phyloP scores from a whole-genome alignment of 768 basidiomycete species.

The Amyloporia xantha region DNA sequence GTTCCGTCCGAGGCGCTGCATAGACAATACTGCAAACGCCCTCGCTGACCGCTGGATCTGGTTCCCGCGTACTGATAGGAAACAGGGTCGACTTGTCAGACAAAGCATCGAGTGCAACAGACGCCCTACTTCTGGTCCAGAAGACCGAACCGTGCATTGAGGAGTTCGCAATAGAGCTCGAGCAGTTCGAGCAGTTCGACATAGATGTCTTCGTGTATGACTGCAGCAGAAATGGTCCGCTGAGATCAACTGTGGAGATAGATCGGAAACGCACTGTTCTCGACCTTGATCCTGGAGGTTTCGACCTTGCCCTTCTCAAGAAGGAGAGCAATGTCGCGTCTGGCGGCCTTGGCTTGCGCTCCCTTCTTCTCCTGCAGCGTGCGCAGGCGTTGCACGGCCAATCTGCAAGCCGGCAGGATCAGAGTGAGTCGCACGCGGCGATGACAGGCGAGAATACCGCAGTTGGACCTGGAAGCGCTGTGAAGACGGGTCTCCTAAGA shows the following conservation, averaged over 20 bases:
- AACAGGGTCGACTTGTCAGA: background rate
- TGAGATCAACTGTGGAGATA: background rate
- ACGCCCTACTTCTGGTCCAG: conserved; percentile 76
- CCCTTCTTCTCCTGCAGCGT: conserved; percentile 90
- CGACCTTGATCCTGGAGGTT: conserved; percentile 79
- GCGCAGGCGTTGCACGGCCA: conserved; percentile 79
- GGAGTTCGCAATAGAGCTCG: conserved; percentile 91
- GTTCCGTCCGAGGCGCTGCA: conserved; percentile 85
- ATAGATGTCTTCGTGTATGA: conserved; percentile 81
- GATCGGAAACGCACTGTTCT: conserved; percentile 58
- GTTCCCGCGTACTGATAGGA: conserved; percentile 59
- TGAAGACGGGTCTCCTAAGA: background rate
- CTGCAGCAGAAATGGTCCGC: conserved; percentile 27
- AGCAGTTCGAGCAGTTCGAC: conserved; percentile 87
- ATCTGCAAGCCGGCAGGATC: conserved; percentile 33
- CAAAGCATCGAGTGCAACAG: background rate
- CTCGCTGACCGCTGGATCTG: conserved; percentile 82
- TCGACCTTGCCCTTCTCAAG: conserved; percentile 77
- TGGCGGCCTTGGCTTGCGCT: conserved; percentile 66
- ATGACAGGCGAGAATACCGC: conserved; percentile 27
- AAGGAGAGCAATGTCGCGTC: conserved; percentile 76
- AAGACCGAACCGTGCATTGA: conserved; percentile 86
- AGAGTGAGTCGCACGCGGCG: conserved; percentile 23
- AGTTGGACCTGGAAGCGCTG: conserved; percentile 36
- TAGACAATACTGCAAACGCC: conserved; percentile 85